Percentiles rank a stretch among this genome's conserved stretches.
phyloP scores from a whole-genome alignment of 768 basidiomycete genomes.

The Termitomyces sp. region DNA sequence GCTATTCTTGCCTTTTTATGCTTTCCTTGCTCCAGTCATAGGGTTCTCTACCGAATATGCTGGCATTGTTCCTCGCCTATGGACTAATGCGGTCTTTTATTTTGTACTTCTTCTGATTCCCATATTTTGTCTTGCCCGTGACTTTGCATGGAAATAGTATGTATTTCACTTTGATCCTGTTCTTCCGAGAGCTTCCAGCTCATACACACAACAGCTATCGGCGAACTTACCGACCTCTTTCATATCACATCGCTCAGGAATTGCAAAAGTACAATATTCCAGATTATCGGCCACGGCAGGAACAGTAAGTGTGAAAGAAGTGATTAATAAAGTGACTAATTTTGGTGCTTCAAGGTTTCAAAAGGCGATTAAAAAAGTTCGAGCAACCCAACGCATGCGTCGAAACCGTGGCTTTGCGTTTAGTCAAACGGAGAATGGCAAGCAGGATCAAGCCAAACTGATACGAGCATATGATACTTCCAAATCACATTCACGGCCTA shows the following conservation, averaged over 20 bases:
- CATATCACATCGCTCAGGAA: slow-evolving; percentile 99
- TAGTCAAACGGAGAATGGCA: slow-evolving; percentile 90
- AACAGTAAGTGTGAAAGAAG: slow-evolving; percentile 63
- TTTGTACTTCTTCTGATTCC: slow-evolving; percentile 85
- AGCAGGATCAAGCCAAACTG: slow-evolving; percentile 83
- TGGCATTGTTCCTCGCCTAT: slow-evolving; percentile 88
- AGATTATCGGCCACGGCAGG: slow-evolving; percentile 94
- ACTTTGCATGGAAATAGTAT: slow-evolving; percentile 97
- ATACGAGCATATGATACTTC: slow-evolving; percentile 89
- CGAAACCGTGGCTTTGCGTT: slow-evolving; percentile 97
- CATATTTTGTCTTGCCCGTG: slow-evolving; percentile 77
- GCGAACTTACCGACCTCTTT: slow-evolving; percentile 82
- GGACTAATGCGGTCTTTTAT: slow-evolving; percentile 88
- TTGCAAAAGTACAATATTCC: slow-evolving; percentile 99
- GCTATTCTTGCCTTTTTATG: slow-evolving; percentile 90
- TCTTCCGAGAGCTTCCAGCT: slow-evolving; percentile 13
- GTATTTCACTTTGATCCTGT: slow-evolving; percentile 26
- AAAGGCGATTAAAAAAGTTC: slow-evolving; percentile 99
- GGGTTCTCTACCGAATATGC: slow-evolving; percentile 88
- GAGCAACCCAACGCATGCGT: slow-evolving; percentile 97
- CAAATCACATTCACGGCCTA: slow-evolving; percentile 65
- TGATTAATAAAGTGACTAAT: not conserved
- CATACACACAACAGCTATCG: slow-evolving; percentile 59
- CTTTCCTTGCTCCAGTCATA: slow-evolving; percentile 77
- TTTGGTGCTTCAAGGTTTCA: slow-evolving; percentile 64